Percentiles rank a stretch among this genome's conserved stretches.
Evolutionary conservation across 73 alveolate genomes (phyloP).

Genomic region (Paramecium octaurelia): DNA sequence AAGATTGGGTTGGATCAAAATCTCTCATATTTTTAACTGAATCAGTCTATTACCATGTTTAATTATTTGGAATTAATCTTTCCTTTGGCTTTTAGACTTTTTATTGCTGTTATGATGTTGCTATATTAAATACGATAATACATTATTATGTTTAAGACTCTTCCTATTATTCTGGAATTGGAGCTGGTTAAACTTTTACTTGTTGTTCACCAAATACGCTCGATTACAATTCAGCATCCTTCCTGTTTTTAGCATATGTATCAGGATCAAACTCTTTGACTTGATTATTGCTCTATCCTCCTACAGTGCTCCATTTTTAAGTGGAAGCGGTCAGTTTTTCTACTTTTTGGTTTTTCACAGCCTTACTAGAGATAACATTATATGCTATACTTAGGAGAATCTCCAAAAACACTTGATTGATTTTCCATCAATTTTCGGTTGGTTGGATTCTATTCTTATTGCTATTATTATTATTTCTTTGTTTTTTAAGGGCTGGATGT

Average conservation of each 20-base stretch:
- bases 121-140: background rate
- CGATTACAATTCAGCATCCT: constrained; percentile 19
- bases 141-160: background rate
- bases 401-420: constrained; percentile 37
- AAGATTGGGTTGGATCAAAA: constrained; percentile 24
- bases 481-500: background rate
- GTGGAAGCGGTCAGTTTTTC: constrained; percentile 43
- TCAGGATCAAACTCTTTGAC: constrained; percentile 49
- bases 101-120: background rate
- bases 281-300: background rate
- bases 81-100: constrained; percentile 17
- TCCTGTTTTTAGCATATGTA: constrained; percentile 39
- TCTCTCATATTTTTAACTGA: constrained; percentile 30
- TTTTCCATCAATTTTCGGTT: constrained; percentile 7
- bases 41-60: constrained; percentile 48
- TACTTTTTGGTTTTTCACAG: background rate
- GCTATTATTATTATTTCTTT: background rate
- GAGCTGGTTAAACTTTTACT: background rate
- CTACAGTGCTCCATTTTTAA: constrained; percentile 20
- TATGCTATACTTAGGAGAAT: background rate
- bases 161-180: constrained; percentile 2
- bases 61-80: constrained; percentile 38
- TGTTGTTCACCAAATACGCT: background rate
- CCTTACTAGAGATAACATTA: background rate
- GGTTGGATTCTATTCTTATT: constrained; percentile 1